Percentiles rank a stretch among this genome's conserved stretches.
Evolutionary conservation across 2,329 filamentous ascomycete genomes (phyloP).

Genomic region (Venturia asperata): DNA sequence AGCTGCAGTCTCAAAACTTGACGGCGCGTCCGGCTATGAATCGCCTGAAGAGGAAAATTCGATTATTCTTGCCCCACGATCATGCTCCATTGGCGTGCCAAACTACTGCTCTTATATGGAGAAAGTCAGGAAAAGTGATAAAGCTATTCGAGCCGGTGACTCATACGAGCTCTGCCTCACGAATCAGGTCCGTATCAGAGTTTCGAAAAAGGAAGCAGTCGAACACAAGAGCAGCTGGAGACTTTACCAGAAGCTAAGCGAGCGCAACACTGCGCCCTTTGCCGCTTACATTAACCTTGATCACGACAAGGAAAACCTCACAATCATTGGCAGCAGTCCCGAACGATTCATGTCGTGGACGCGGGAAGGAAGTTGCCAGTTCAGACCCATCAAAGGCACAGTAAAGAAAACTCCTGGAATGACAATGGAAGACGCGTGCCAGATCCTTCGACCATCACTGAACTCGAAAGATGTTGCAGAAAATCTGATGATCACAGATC

Average conservation of each 20-base stretch:
- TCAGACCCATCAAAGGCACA: slow-evolving; percentile 94
- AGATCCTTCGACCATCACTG: slow-evolving; percentile 70
- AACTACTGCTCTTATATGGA: not conserved
- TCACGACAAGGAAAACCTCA: slow-evolving; percentile 42
- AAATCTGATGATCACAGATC: slow-evolving; percentile 75
- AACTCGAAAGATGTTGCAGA: slow-evolving; percentile 86
- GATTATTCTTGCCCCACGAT: not conserved
- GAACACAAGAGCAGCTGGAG: slow-evolving; percentile 47
- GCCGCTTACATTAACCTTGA: slow-evolving; percentile 54
- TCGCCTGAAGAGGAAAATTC: not conserved
- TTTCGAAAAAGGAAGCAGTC: slow-evolving; percentile 22
- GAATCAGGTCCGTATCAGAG: slow-evolving; percentile 47
- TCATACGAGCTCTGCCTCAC: slow-evolving; percentile 85
- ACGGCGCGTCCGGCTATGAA: not conserved
- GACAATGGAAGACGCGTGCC: slow-evolving; percentile 64
- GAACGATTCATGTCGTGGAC: slow-evolving; percentile 78
- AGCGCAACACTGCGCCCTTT: slow-evolving; percentile 74
- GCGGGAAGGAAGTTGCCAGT: slow-evolving; percentile 56
- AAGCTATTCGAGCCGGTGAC: slow-evolving; percentile 63
- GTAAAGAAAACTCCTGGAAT: slow-evolving; percentile 67
- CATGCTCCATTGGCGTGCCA: slow-evolving; percentile 4
- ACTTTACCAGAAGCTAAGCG: slow-evolving; percentile 63
- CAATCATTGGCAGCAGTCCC: slow-evolving; percentile 75
- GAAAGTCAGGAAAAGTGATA: not conserved
- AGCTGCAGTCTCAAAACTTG: not conserved